A percentile compares a stretch with the other conserved stretches of the same genome.
Evolutionary conservation across 2,329 filamentous ascomycete genomes (phyloP).

Genomic region (Nemania sp.): DNA sequence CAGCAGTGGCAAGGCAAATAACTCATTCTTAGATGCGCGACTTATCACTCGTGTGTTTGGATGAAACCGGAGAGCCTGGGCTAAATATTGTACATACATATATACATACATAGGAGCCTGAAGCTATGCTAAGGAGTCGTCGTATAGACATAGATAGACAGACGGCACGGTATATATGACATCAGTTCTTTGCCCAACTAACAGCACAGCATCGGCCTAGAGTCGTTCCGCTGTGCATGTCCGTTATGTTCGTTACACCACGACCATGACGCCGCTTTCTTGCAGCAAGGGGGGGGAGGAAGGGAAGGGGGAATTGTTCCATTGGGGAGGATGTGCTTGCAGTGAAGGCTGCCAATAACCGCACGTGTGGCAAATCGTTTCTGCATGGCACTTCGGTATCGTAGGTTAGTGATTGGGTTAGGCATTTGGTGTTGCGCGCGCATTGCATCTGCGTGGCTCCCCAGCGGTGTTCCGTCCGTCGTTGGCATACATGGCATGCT

Average conservation of each 20-base stretch:
- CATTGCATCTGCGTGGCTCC: slow-evolving; percentile 21
- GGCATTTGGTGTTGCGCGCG: slow-evolving; percentile 13
- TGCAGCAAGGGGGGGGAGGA: slow-evolving; percentile 17
- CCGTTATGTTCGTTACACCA: slow-evolving; percentile 1
- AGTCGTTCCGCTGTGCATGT: slow-evolving; percentile 4
- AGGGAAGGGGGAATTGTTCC: too few species aligned
- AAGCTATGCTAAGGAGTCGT: too few species aligned
- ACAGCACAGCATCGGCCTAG: slow-evolving; percentile 3
- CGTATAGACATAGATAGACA: too few species aligned
- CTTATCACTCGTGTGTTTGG: background rate
- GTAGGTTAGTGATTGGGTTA: slow-evolving; percentile 25
- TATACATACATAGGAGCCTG: too few species aligned
- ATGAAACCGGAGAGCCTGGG: too few species aligned
- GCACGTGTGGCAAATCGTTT: slow-evolving; percentile 13
- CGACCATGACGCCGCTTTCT: slow-evolving; percentile 13
- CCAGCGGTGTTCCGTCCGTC: slow-evolving; percentile 16
- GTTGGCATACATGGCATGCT: too few species aligned
- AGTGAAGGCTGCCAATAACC: slow-evolving; percentile 19
- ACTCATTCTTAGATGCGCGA: background rate
- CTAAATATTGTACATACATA: too few species aligned
- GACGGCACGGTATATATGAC: background rate
- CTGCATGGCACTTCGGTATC: slow-evolving; percentile 35
- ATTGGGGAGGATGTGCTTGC: slow-evolving; percentile 15
- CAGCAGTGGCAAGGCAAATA: background rate
- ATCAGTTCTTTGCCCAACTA: background rate